Evolutionary conservation across 2,329 filamentous ascomycete genomes (phyloP).

Genomic region (Ophiocordyceps robertsii): DNA sequence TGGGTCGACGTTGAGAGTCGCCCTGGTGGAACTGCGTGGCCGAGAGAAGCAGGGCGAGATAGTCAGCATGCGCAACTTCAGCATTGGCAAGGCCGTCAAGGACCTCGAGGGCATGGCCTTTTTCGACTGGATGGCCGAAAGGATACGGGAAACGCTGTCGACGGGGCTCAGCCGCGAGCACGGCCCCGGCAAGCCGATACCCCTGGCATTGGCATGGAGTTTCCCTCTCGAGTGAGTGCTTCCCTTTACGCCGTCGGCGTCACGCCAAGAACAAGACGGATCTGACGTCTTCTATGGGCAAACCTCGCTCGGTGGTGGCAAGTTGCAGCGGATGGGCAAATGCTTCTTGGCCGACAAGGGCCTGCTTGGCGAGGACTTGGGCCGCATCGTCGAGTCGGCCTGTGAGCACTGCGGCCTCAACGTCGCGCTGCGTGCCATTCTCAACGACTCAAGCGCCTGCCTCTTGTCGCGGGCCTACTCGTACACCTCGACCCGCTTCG

Average conservation of each 20-base stretch:
- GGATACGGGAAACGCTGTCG: slow-evolving; percentile 42
- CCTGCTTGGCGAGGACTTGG: slow-evolving; percentile 45
- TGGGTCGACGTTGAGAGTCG: slow-evolving; percentile 53
- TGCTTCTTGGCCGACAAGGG: slow-evolving; percentile 46
- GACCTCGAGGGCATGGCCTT: slow-evolving; percentile 43
- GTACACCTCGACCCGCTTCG: slow-evolving; percentile 44
- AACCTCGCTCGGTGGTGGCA: slow-evolving; percentile 47
- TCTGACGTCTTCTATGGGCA: slow-evolving; percentile 31
- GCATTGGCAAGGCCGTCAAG: slow-evolving; percentile 42
- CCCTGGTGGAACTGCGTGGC: slow-evolving; percentile 45
- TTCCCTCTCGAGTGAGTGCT: slow-evolving; percentile 52
- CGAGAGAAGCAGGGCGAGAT: slow-evolving; percentile 34
- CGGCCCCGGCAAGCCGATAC: slow-evolving; percentile 29
- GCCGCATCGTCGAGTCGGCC: slow-evolving; percentile 40
- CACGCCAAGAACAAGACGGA: background rate
- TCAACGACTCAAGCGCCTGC: slow-evolving; percentile 56
- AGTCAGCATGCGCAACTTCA: slow-evolving; percentile 39
- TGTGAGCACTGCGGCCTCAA: slow-evolving; percentile 37
- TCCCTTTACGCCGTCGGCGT: background rate
- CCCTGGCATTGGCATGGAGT: slow-evolving; percentile 53
- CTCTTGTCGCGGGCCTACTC: slow-evolving; percentile 51
- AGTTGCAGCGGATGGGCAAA: slow-evolving; percentile 51
- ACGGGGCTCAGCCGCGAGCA: slow-evolving; percentile 24
- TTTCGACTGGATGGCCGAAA: slow-evolving; percentile 55
- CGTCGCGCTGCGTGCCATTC: slow-evolving; percentile 44